Percentiles rank a stretch among this genome's conserved stretches.
Conservation (phyloP, 306 rosid species). For the Cicer pinnatifidum region DNA sequence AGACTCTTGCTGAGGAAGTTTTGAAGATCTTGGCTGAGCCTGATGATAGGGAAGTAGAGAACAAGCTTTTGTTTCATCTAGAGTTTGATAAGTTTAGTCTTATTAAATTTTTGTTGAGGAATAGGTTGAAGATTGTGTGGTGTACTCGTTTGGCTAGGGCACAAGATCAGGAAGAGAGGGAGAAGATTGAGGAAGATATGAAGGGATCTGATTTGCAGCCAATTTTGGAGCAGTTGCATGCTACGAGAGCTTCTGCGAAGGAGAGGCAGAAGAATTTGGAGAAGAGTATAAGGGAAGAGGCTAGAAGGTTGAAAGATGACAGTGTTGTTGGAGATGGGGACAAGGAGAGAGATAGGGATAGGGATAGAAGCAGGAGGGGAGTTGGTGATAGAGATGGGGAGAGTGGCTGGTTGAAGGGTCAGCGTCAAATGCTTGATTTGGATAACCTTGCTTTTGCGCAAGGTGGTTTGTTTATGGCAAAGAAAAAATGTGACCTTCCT, state of each 20-base stretch:
- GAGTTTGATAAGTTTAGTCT: conserved; percentile 78
- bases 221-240: conserved; percentile 91
- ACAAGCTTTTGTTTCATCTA: conserved; percentile 65
- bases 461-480: conserved; percentile 71
- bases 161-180: conserved; percentile 79
- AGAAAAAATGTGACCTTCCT: conserved; percentile 76
- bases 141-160: conserved; percentile 91
- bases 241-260: conserved; percentile 84
- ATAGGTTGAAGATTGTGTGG: conserved; percentile 87
- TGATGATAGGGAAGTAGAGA: conserved; percentile 80
- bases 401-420: conserved; percentile 81
- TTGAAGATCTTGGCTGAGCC: conserved; percentile 81
- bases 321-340: conserved; percentile 54
- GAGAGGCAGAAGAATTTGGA: conserved; percentile 93
- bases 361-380: conserved; percentile 71
- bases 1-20: conserved; percentile 86
- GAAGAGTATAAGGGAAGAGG: conserved; percentile 92
- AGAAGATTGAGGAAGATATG: conserved; percentile 90
- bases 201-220: conserved; percentile 69
- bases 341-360: conserved; percentile 71
- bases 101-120: conserved; percentile 70
- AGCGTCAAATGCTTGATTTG: conserved; percentile 82
- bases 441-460: conserved; percentile 79
- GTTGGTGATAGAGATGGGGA: conserved; percentile 74
- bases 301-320: conserved; percentile 82